Base-by-base conservation (phyloP, 352 stramenopile species). In the Phytophthora tentaculata region DNA sequence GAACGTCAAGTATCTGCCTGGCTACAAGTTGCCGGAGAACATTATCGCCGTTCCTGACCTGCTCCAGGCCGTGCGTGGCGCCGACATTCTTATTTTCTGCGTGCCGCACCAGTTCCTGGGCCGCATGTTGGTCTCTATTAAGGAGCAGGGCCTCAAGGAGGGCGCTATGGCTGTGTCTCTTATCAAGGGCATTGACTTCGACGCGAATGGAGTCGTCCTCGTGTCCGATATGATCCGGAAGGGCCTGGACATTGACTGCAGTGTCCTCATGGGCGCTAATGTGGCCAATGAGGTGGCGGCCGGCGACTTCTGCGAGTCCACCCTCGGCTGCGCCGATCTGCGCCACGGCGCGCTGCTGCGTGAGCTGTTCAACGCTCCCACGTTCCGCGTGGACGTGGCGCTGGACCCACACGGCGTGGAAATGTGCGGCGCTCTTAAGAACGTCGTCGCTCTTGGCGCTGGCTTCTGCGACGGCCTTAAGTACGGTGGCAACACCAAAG, bases 181-280 rank as follows among this genome's bases (percentile, higher is more conserved):
- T 19, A 97, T 98, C 79, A 98, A 98, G 74, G 88, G 84, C 51
- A 92, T 97, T 56, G 86, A 97, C 69, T 96, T 95, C 63, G 86
- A 95, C 69, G 77, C 90, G 48, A 78, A 94, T 52, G 84, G 86
- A 54, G 76, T 95, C 17, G 85, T 93, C 57, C 71, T 97, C 7
- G 93, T 97, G 67, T 96, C 90, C 8, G 77, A 97, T 67, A 90
- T 97, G 37, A 97, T 98, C 64, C 86, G 86, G 55, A 81, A 96
- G 51, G 85, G 84, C 7, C 73, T 98, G 20, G 77, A 92, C 71
- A 88, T 94, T 47, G 87, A 96, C 69, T 94, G 88, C 73, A 94
- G 85, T 53, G 96, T 99, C 17, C 76, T 99, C 20, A 99, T 99
- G 96, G 97, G 97, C 39, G 97, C 97, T 8, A 99, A 99, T 82